Evolutionary conservation across 1,284 basidiomycete genomes (phyloP).

Genomic region (Peniophora sp.): DNA sequence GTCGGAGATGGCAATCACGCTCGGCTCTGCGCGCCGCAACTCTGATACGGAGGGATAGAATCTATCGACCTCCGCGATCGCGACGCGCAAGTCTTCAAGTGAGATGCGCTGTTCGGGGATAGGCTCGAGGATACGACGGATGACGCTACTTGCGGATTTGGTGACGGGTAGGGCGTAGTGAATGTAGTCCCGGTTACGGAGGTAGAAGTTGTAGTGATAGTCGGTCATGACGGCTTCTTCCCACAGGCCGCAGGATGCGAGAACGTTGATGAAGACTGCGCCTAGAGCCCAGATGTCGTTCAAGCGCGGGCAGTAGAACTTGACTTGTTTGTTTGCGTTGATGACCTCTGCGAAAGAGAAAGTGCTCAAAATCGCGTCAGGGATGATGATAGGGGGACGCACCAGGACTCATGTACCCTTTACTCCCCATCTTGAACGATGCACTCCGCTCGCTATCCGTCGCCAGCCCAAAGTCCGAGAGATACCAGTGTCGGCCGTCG

Average conservation of each 20-base stretch:
- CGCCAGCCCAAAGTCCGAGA: slow-evolving; percentile 67
- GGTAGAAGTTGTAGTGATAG: neutral
- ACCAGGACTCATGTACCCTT: slow-evolving; percentile 61
- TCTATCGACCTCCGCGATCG: slow-evolving; percentile 1
- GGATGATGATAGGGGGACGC: slow-evolving; percentile 11
- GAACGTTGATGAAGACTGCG: slow-evolving; percentile 15
- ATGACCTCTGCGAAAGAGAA: slow-evolving; percentile 17
- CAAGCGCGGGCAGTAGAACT: slow-evolving; percentile 14
- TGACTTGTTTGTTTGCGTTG: slow-evolving; percentile 15
- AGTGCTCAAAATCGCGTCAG: too few species aligned
- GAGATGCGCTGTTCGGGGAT: neutral
- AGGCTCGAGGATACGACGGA: neutral
- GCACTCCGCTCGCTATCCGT: slow-evolving; percentile 38
- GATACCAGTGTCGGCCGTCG: slow-evolving; percentile 38
- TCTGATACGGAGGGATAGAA: too few species aligned
- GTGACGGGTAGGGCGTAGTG: neutral
- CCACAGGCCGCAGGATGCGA: neutral
- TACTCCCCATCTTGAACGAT: slow-evolving; percentile 43
- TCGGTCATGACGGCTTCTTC: neutral
- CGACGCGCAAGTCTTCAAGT: neutral
- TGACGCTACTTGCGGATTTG: neutral
- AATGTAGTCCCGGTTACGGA: neutral
- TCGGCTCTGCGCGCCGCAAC: too few species aligned
- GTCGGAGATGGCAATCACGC: too few species aligned
- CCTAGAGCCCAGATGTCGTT: slow-evolving; percentile 24